phyloP scores from a whole-genome alignment of 176 grass and related monocot species.

The Phragmites australis region DNA sequence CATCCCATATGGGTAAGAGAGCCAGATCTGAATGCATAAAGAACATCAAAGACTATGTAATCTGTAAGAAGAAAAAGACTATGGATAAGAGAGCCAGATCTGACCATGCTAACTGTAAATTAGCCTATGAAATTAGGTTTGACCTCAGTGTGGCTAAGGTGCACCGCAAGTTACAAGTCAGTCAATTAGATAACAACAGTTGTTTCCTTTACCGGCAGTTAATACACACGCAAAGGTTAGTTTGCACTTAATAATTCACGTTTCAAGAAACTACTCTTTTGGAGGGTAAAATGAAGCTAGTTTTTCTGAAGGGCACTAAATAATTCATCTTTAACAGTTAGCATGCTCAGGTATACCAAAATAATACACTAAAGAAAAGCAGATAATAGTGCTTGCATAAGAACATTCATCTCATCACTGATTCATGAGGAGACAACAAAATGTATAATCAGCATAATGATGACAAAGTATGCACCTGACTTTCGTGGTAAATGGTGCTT shows the following conservation, averaged over 20 bases:
- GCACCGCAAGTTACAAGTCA: background rate
- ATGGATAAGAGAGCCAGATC: too few relatives aligned
- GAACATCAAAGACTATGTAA: background rate
- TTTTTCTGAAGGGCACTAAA: background rate
- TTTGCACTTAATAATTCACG: background rate
- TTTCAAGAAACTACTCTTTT: background rate
- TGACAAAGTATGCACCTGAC: conserved; percentile 16
- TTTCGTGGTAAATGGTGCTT: background rate
- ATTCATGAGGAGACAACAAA: conserved; percentile 7
- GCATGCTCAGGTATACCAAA: background rate
- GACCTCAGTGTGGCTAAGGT: background rate
- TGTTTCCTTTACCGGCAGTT: background rate
- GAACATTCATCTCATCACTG: background rate
- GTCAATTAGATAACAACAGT: background rate
- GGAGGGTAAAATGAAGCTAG: background rate
- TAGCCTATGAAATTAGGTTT: background rate
- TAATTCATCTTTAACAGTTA: conserved; percentile 9
- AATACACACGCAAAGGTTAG: background rate
- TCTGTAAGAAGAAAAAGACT: background rate
- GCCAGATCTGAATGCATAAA: background rate
- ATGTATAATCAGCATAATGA: background rate
- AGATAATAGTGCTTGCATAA: background rate
- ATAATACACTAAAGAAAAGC: background rate
- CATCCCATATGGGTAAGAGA: background rate
- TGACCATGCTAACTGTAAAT: background rate